Base-by-base conservation (phyloP, 2,329 filamentous ascomycete species). In the Nakataea oryzae region DNA sequence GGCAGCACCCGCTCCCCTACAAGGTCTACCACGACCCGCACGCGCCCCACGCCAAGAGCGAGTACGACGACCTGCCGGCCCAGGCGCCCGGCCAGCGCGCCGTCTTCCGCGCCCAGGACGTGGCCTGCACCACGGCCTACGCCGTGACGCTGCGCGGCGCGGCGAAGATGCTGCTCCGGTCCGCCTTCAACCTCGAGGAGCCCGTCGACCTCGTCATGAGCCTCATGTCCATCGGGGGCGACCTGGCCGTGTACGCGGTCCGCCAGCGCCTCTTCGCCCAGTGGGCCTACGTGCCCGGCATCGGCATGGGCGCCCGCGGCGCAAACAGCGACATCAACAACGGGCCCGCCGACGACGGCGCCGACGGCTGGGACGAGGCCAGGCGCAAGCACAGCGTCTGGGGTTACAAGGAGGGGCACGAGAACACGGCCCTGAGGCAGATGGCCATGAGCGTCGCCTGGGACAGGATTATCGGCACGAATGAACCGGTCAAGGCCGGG, bases 231-330 rank as follows among this genome's bases (percentile, higher is more conserved):
- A 54, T 59, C 5, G 63, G 60, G 21, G 63, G 62, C 21, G 65
- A 71, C 29, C 62, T 72, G 17, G 56, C 65, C 21, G 61, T 65
- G 0, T 72, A 71, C 61, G 66, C 63, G 54, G 59, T 70, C 7
- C 60, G 64, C 57, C 70, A 69, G 12, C 62, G 66, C n/a, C 58
- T 74, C 73, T 7, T 79, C 86, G 0, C 76, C 79, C 61, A 87
- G 63, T 72, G 69, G 69, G 62, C 63, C 55, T 71, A 86, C 65
- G 76, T 81, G 6, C 78, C 80, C 61, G 85, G 85, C 3, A 80
- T 88, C 1, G 86, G 89, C 66, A 75, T 69, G 3, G 81, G 60
- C 60, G 64, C 63, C 41, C 50, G 65, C 9, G 65, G 66, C 30
- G 63, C 66, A 50, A 66, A 68, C 54, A 69, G 67, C 63, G 70